Percentiles rank a stretch among this genome's conserved stretches.
Evolutionary conservation across 352 stramenopile species (phyloP).

Genomic region (Heterotrichella gracilis): DNA sequence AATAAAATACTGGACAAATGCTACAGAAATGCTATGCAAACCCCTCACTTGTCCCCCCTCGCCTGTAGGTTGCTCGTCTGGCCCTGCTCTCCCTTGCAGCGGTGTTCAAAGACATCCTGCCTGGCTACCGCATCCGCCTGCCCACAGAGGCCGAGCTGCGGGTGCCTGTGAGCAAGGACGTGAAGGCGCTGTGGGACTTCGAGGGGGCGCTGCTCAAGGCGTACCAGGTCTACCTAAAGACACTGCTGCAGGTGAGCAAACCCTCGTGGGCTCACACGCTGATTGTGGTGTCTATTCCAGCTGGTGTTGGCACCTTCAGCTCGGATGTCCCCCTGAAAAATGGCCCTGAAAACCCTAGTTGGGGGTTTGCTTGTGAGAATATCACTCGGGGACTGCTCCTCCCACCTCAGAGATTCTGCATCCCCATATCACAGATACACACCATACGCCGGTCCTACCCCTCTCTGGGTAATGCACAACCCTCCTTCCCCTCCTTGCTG

Average conservation of each 20-base stretch:
- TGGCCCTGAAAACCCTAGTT: slow-evolving; percentile 7
- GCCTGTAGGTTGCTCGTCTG: too few relatives aligned
- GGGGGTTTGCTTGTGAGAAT: not conserved
- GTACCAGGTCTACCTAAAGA: slow-evolving; percentile 16
- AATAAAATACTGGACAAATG: too few relatives aligned
- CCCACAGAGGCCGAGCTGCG: slow-evolving; percentile 7
- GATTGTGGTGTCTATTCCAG: not conserved
- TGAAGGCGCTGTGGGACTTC: slow-evolving; percentile 12
- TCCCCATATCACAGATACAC: too few relatives aligned
- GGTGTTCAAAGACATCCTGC: slow-evolving; percentile 17
- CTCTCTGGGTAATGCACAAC: too few relatives aligned
- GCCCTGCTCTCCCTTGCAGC: slow-evolving; percentile 15
- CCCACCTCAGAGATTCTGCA: not conserved
- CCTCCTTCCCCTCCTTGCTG: too few relatives aligned
- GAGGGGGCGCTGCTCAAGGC: slow-evolving; percentile 6
- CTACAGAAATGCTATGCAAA: too few relatives aligned
- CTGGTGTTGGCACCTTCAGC: not conserved
- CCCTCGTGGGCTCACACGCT: not conserved
- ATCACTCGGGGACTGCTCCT: not conserved
- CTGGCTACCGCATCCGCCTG: slow-evolving; percentile 15
- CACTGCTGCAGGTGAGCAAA: not conserved
- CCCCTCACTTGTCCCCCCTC: too few relatives aligned
- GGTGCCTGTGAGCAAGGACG: slow-evolving; percentile 12
- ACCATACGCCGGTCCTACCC: too few relatives aligned
- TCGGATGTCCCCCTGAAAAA: not conserved